Evolutionary conservation across 495 filamentous ascomycete species (phyloP), one percentile per base, ranked within the genome.

Genomic region (Penicillium psychrofluorescens): DNA sequence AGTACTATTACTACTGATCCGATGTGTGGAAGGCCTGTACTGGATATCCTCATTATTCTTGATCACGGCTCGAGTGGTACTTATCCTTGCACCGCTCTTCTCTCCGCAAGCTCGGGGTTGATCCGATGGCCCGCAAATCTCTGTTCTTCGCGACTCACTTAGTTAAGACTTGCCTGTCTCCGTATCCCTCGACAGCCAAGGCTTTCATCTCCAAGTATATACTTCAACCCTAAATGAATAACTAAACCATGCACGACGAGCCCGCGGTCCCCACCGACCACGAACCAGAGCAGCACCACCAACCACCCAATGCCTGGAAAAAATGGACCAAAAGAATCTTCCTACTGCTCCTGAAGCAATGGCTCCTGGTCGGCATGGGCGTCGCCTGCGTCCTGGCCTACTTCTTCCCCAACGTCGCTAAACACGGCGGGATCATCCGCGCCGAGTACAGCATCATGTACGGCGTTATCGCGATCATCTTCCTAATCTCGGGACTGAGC

Each of bases 361-460:
- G 75, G 74, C 70, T 80, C 30, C 63, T 78, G 12, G 65, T 79
- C 43, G 77, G 72, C 16, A 75, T 79, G 42, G 74, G 71, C 8
- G 46, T 76, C 10, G 74, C 55, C 38, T 74, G 71, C 46, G 54
- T 68, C 1, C 56, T 78, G 22, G 75, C 70, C 36, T 76, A 76
- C 51, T 71, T 65, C 40, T 76, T 78, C 46, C 74, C 75, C 14
- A 58, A 72, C 32, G 69, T 79, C 28, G 74, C 74, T 36, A 76
- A 71, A 36, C 66, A 70, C 43, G 75, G 72, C 36, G 74, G 75
- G 29, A 53, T 67, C 11, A 77, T 79, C 45, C 62, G 61, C 29
- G 74, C 74, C 6, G 68, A 79, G 47, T 77, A 77, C 43, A 74
- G 64, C 48, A 63, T 79, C 8, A 53, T 79, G 16, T 77, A 79